Percentiles rank a stretch among this genome's conserved stretches.
Evolutionary conservation across 1,284 basidiomycete species (phyloP).

Genomic region (Fomitopsis betulina): DNA sequence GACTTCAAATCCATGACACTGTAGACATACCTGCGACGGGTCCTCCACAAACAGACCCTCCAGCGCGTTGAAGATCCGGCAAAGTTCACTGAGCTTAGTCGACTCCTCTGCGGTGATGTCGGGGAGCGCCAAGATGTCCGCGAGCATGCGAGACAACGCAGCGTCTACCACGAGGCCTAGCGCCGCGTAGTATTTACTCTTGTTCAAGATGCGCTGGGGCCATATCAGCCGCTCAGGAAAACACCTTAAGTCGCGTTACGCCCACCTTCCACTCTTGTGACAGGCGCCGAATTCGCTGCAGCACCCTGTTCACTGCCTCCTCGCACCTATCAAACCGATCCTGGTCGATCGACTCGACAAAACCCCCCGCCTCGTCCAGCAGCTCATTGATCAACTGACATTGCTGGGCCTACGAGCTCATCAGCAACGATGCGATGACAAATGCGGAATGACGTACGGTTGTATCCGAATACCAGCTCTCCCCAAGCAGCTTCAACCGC

Average conservation of each 20-base stretch:
- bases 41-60: constrained; percentile 79
- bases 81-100: constrained; percentile 76
- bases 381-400: constrained; percentile 36
- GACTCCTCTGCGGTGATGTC: constrained; percentile 95
- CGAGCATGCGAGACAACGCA: constrained; percentile 65
- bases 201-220: constrained; percentile 51
- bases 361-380: constrained; percentile 65
- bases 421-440: background rate
- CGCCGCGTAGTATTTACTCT: constrained; percentile 62
- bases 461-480: constrained; percentile 64
- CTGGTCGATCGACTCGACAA: constrained; percentile 71
- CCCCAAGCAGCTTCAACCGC: constrained; percentile 47
- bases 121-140: constrained; percentile 72
- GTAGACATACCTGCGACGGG: constrained; percentile 43
- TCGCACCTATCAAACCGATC: constrained; percentile 79
- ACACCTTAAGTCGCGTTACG: background rate
- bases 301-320: constrained; percentile 59
- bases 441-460: constrained; percentile 45
- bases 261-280: constrained; percentile 74
- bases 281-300: constrained; percentile 63
- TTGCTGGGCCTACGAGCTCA: constrained; percentile 36
- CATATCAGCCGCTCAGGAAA: background rate
- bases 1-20: background rate
- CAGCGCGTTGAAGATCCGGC: constrained; percentile 73
- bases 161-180: constrained; percentile 77